These are phyloP conservation scores for Takashimella tepidaria DNA, from an alignment of 1,284 basidiomycete species.

Conservation along the genomic window DNA sequence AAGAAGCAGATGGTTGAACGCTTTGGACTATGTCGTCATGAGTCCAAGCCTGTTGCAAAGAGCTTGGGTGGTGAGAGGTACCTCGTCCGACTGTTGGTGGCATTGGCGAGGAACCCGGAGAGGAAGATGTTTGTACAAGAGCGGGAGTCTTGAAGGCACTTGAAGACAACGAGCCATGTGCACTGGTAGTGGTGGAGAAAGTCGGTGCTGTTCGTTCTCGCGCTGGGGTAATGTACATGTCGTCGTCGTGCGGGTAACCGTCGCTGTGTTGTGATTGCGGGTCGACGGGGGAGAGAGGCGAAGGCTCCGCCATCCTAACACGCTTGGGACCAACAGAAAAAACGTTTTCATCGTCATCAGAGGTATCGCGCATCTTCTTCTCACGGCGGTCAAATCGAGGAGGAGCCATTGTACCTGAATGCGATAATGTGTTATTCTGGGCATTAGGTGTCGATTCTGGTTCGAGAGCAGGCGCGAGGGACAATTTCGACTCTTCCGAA, in stretches of 20 bases:
- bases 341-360: slow-evolving; percentile 38
- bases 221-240: slow-evolving; percentile 41
- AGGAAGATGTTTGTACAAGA: slow-evolving; percentile 41
- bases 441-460: background rate
- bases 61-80: slow-evolving; percentile 36
- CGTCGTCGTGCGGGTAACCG: slow-evolving; percentile 22
- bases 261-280: slow-evolving; percentile 20
- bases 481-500: background rate
- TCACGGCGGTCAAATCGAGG: slow-evolving; percentile 18
- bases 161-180: slow-evolving; percentile 14
- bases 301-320: slow-evolving; percentile 27
- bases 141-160: slow-evolving; percentile 42
- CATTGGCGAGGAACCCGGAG: slow-evolving; percentile 46
- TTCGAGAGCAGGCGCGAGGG: background rate
- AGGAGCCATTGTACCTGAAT: slow-evolving; percentile 10
- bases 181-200: background rate
- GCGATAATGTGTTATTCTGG: background rate
- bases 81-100: slow-evolving; percentile 38
- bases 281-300: slow-evolving; percentile 30
- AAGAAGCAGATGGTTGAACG: slow-evolving; percentile 15
- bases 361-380: slow-evolving; percentile 11
- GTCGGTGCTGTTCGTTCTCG: slow-evolving; percentile 23
- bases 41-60: slow-evolving; percentile 41
- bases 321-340: slow-evolving; percentile 28
- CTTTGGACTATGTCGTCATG: slow-evolving; percentile 31